Conservation (phyloP, 2,329 filamentous ascomycete species). For the Rutstroemia sp. region DNA sequence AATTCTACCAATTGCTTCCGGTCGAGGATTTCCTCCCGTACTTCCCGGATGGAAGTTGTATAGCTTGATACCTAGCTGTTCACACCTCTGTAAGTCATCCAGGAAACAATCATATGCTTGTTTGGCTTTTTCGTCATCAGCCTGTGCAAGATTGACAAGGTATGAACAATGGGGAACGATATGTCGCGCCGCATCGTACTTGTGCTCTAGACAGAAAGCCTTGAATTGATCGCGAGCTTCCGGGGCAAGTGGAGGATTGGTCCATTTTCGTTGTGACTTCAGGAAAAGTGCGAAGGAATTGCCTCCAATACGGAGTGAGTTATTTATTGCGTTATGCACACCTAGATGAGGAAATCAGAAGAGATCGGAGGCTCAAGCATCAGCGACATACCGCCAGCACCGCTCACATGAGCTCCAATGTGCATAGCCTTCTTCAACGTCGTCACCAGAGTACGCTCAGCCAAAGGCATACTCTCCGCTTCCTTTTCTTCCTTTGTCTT, state of each 20-base stretch:
- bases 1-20: constrained; percentile 68
- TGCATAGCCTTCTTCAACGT: constrained; percentile 65
- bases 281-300: constrained; percentile 94
- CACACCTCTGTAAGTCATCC: constrained; percentile 81
- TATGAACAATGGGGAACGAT: constrained; percentile 92
- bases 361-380: constrained; percentile 1
- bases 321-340: constrained; percentile 79
- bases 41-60: constrained; percentile 98
- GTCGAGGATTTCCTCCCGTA: constrained; percentile 58
- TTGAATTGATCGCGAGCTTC: constrained; percentile 65
- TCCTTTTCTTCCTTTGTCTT: constrained; percentile 52
- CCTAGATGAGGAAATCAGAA: constrained; percentile 41
- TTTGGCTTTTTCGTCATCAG: constrained; percentile 68
- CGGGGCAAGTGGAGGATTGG: constrained; percentile 66
- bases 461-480: constrained; percentile 54
- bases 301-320: constrained; percentile 73
- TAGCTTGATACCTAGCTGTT: constrained; percentile 76
- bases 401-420: constrained; percentile 88
- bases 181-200: constrained; percentile 64
- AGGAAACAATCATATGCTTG: constrained; percentile 83
- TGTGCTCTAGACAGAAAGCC: constrained; percentile 57
- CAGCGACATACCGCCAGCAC: constrained; percentile 62
- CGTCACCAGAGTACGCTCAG: constrained; percentile 54
- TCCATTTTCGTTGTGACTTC: constrained; percentile 95
- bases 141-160: constrained; percentile 88